Base-by-base conservation (phyloP, 768 basidiomycete species). In the Hypholoma fasciculare region DNA sequence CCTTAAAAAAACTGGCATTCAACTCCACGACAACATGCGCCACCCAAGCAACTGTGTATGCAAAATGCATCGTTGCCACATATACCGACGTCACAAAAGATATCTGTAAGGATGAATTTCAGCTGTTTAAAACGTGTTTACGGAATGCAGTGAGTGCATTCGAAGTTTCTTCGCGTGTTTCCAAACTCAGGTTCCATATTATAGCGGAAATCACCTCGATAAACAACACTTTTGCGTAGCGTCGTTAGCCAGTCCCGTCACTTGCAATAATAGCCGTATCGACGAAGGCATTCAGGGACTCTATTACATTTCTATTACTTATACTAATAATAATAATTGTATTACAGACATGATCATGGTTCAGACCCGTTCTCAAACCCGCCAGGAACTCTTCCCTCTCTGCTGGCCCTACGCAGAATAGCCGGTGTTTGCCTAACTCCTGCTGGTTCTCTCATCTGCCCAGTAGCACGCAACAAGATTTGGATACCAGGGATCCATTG, bases 11-110 rank as follows among this genome's bases (percentile, higher is more conserved):
- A 23, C 74, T 93, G 20, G 91, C 90, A n/a, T 61, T 83, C 17
- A 85, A 88, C 62, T 81, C 90, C 2, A 91, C 89, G 1, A 79
- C 81, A 2, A 90, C 89, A 14, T 92, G 91, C 65, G 76, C 88
- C 8, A 60, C 78, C 7, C 83, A 94, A 67, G 94, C 95, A 26
- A 71, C 84, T 3, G 78, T 74, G 5, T 99, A 99, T 69, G 96
- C 94, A 20, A 89, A 89, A 76, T 99, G 96, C 73, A 87, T 98
- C 47, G 76, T 89, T 27, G 82, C 85, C 1, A 83, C 83, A 4
- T 96, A 97, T 71, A 84, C 84, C 27, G 96, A 98, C 60, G 88
- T 94, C 5, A 83, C 77, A 59, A 90, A 89, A 70, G 91, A 92
- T 64, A 83, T 86, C 64, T 99, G 96, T 75, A 84, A 84, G 51